Conservation (phyloP, 2,329 filamentous ascomycete species). For the Lachnellula arida region DNA sequence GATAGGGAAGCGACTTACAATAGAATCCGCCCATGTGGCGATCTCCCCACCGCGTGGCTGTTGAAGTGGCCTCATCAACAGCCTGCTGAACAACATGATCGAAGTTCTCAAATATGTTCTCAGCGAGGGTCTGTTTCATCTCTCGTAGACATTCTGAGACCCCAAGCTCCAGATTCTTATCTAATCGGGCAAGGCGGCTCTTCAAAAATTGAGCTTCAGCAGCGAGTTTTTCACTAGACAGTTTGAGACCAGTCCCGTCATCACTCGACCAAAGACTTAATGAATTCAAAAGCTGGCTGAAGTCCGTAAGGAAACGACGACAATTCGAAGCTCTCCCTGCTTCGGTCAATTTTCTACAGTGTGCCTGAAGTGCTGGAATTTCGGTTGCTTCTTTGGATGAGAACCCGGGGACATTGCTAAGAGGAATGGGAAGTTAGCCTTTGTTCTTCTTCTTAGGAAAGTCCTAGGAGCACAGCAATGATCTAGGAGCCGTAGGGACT, state of each 20-base stretch:
- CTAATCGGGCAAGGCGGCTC: constrained; percentile 36
- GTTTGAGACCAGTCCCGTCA: constrained; percentile 36
- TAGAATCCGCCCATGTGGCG: constrained; percentile 41
- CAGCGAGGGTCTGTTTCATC: constrained; percentile 37
- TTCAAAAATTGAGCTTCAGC: constrained; percentile 36
- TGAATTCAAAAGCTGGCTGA: constrained; percentile 48
- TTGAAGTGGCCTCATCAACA: constrained; percentile 32
- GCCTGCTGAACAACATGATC: constrained; percentile 37
- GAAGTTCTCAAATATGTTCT: constrained; percentile 44
- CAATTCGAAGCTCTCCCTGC: constrained; percentile 40
- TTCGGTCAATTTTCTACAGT: constrained; percentile 55
- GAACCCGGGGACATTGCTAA: constrained; percentile 45
- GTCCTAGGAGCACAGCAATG: too few species aligned
- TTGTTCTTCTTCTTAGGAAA: too few species aligned
- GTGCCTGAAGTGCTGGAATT: constrained; percentile 31
- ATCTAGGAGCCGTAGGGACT: too few species aligned
- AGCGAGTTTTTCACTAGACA: constrained; percentile 38
- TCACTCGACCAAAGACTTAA: constrained; percentile 46
- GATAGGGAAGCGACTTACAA: constrained; percentile 23
- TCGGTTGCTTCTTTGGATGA: constrained; percentile 49
- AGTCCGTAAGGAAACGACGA: constrained; percentile 45
- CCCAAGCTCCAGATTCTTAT: constrained; percentile 37
- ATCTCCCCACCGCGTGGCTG: constrained; percentile 38
- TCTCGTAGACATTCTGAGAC: constrained; percentile 36
- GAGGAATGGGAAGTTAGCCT: too few species aligned